Evolutionary conservation across 2,329 filamentous ascomycete species (phyloP), one percentile per base, ranked within the genome.

Genomic region (Talaromyces sp.): DNA sequence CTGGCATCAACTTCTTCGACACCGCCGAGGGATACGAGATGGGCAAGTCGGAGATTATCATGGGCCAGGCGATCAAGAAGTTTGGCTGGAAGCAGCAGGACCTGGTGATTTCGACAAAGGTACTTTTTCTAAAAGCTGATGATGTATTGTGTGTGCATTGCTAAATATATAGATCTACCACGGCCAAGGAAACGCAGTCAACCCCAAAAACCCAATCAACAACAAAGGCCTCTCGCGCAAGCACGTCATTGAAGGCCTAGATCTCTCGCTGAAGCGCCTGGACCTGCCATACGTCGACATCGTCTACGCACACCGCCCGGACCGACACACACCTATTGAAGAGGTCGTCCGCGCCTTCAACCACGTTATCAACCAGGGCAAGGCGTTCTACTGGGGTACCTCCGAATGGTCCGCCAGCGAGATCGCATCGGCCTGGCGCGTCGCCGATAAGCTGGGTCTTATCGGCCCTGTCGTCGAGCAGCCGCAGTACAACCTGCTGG

Each of bases 341-440:
- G 88, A 90, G 77, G 85, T 83, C 2, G 87, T 90, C 42, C 84
- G 87, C 58, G 86, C 84, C 58, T 90, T 91, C 78, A 89, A 89
- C 78, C 81, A 89, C 72, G 75, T 90, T 58, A 89, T 91, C 71
- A 79, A 86, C 72, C 81, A 80, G 0, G 88, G 88, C 65, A 86
- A 89, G 75, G 84, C 85, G 2, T 84, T 90, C 65, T 89, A 89
- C 78, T 89, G 86, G 86, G 87, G 86, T 49, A 89, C 86, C 0
- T 88, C 85, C 0, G 85, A 89, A 72, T 89, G 87, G 86, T 81
- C 80, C 63, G 85, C 87, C 51, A 82, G 84, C 62, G 86, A 89
- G 76, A 88, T 89, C 69, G 81, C 83, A 6, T 80, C 85, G 62
- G 87, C 87, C 3, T 85, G 84, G 81, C 78, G 84, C 44, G 77